Percentiles rank a stretch among this genome's conserved stretches.
Evolutionary conservation across 176 grass and related monocot genomes (phyloP).

Genomic region (Zea mays): Zm-B73-REFERENCE-NAM-5.0 NC_050102.1:169675501-169676000

Average conservation of each 20-base stretch:
- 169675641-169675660: constrained; percentile 76
- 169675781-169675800: constrained; percentile 91
- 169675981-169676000: constrained; percentile 18
- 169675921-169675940: not conserved
- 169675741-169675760: constrained; percentile 81
- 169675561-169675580: constrained; percentile 82
- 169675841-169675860: constrained; percentile 91
- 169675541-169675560: constrained; percentile 81
- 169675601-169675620: constrained; percentile 60
- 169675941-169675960: not conserved
- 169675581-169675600: constrained; percentile 60
- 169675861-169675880: constrained; percentile 66
- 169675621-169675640: constrained; percentile 46
- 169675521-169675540: constrained; percentile 82
- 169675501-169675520: constrained; percentile 64
- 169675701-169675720: constrained; percentile 87
- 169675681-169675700: constrained; percentile 57
- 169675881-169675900: not conserved
- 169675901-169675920: not conserved
- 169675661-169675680: constrained; percentile 63
- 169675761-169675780: constrained; percentile 89
- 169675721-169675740: constrained; percentile 85
- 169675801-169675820: constrained; percentile 91
- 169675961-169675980: not conserved
- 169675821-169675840: constrained; percentile 91